Base-by-base conservation (phyloP, 768 basidiomycete species). In the Lentinus tigrinus region DNA sequence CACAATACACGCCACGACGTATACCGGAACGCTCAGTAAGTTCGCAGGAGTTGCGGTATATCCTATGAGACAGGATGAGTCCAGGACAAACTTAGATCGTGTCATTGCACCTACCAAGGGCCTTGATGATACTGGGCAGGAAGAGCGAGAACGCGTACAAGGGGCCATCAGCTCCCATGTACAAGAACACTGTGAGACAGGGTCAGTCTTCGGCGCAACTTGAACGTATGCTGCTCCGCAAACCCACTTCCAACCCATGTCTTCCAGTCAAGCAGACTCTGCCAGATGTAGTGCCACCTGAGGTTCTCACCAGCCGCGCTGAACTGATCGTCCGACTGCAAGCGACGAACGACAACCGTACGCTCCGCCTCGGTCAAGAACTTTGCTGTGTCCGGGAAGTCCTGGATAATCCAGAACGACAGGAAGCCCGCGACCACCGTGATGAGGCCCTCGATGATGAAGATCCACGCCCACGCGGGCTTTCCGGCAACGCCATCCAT, bases 361-460 rank as follows among this genome's bases (percentile, higher is more conserved):
- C 87, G 77, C 71, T 92, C 90, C 3, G 74, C 79, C 63, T 88
- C 86, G n/a, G 78, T 80, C 6, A 93, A 76, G 75, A 91, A 92
- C 62, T 80, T 87, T 26, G 89, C 90, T 1, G 84, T 88, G 64
- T 92, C 88, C 3, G 91, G 90, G 72, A 92, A 93, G 68, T 92
- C 91, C 64, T 90, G 85, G 57, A 92, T 83, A 66, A 92, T 83
- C 79, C 81, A 92, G 74, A 85, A 91, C 1, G 88, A 90, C 10
- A 76, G 69, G 23, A 69, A 68, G 9, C 86, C 88, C 5, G 85
- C 87, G n/a, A 89, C 16, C 24, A 91, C 77, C 1, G 90, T 91
- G 14, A 73, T 74, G 36, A 91, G 72, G 19, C 89, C 89, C 66
- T 89, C 86, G 13, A 90, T 60, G 54, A 89, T 88, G 80, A 91